Evolutionary conservation across 768 basidiomycete genomes (phyloP), one percentile per base, ranked within the genome.

Genomic region (Hirschioporus abietinus): DNA sequence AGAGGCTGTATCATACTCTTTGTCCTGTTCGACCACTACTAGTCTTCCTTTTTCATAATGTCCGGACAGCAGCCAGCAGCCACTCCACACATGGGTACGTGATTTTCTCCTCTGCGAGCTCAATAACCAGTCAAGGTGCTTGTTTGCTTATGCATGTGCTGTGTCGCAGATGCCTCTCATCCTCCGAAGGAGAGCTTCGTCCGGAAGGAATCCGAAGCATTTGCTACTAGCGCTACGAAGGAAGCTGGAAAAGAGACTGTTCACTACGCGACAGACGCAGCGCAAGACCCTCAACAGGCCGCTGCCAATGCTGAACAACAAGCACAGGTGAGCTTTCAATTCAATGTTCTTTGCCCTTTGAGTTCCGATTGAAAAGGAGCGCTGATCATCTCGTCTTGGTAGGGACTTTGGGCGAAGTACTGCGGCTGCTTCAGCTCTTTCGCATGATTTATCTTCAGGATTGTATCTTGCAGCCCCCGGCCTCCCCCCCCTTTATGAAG

Each of bases 241-340:
- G 60, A 61, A 15, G 60, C 60, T 61, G 60, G 60, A 12, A 61
- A 61, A 61, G 60, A 61, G 60, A 61, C 60, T 25, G 30, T 61
- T 2, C 12, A 24, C 25, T 61, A 61, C 60, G 30, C 60, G 60
- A 12, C 24, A 23, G 23, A 52, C 20, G 42, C 42, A 12, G 42
- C 60, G 12, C 60, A 25, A 61, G 60, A 61, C 60, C 25, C 25
- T 61, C 60, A 61, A 61, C 24, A 25, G 25, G 25, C 24, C 9
- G 30, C 30, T 34, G 60, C 24, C 3, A 34, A 61, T 15, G 60
- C 30, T 18, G 25, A 61, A 34, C 24, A 61, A 25, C 24, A 61
- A 15, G 60, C 60, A 25, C 60, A 61, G 60, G 25, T 25, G 60
- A 34, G 60, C 9, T 61, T 25, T 18, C 60, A 2, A 61, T 12